Evolutionary conservation across 805 yeast species (phyloP).

Genomic region (Dipodascus albidus): DNA sequence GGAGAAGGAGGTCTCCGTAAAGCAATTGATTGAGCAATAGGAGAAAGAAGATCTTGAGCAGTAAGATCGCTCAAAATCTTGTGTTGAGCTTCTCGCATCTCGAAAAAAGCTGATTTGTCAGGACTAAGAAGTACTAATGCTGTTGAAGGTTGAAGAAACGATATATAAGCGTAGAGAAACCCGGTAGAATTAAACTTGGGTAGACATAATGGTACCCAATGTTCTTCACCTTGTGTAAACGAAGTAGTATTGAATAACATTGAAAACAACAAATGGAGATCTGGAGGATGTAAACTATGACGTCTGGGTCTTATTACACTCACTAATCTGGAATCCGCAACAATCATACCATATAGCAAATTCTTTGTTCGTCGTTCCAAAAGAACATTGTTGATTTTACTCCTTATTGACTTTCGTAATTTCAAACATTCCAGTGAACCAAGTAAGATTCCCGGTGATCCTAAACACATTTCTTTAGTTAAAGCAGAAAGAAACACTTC

Average conservation of each 20-base stretch:
- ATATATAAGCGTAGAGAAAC: slow-evolving; percentile 71
- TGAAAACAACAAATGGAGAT: slow-evolving; percentile 61
- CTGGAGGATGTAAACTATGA: slow-evolving; percentile 74
- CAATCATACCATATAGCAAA: slow-evolving; percentile 64
- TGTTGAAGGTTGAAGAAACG: slow-evolving; percentile 35
- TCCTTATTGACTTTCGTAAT: slow-evolving; percentile 46
- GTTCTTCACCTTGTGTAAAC: slow-evolving; percentile 45
- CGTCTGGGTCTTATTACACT: slow-evolving; percentile 63
- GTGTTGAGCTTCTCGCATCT: slow-evolving; percentile 51
- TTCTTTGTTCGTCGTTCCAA: slow-evolving; percentile 38
- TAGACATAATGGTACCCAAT: slow-evolving; percentile 90
- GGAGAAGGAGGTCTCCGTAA: slow-evolving; percentile 36
- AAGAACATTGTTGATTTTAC: slow-evolving; percentile 44
- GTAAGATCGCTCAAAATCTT: slow-evolving; percentile 36
- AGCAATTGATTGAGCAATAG: slow-evolving; percentile 28
- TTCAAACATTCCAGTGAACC: slow-evolving; percentile 57
- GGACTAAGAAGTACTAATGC: slow-evolving; percentile 46
- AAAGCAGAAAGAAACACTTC: slow-evolving; percentile 66
- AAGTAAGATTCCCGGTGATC: slow-evolving; percentile 48
- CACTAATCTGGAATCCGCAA: slow-evolving; percentile 54
- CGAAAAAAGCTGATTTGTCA: slow-evolving; percentile 68
- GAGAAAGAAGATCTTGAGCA: slow-evolving; percentile 27
- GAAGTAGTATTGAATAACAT: slow-evolving; percentile 53
- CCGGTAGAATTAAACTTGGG: slow-evolving; percentile 87
- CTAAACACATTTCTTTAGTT: slow-evolving; percentile 38